These are phyloP conservation scores for Articulospora tetracladia DNA, from an alignment of 495 filamentous ascomycete species.

Conservation along the genomic window DNA sequence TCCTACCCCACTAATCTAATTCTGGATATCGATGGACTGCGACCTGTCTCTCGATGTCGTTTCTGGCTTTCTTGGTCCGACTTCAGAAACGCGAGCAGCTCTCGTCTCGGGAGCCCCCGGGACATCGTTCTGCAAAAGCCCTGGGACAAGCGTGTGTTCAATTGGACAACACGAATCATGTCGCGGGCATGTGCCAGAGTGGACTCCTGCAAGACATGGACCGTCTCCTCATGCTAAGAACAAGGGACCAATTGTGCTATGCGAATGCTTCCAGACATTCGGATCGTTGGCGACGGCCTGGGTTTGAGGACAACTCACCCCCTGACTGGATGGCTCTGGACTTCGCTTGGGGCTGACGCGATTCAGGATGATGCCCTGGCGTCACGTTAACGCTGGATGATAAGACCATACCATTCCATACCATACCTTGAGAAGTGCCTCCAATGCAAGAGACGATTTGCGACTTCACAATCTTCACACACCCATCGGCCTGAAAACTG, in stretches of 20 bases:
- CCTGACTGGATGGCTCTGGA: not conserved
- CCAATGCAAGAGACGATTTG: not conserved
- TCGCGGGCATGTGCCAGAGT: not conserved
- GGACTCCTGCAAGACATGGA: conserved; percentile 7
- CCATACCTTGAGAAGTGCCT: not conserved
- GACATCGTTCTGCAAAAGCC: not conserved
- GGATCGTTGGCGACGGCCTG: not conserved
- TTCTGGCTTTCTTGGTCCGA: not conserved
- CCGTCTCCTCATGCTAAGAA: not conserved
- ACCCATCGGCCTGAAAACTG: too few species aligned
- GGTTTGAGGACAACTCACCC: not conserved
- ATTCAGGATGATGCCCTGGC: not conserved
- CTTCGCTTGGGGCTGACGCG: not conserved
- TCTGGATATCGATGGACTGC: not conserved
- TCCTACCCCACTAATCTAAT: not conserved
- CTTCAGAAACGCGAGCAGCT: not conserved
- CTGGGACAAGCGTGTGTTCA: not conserved
- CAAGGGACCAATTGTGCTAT: not conserved
- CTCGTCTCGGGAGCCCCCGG: too few species aligned
- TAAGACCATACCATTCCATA: too few species aligned
- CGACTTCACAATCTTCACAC: not conserved
- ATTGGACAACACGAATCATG: conserved; percentile 6
- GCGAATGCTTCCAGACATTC: not conserved
- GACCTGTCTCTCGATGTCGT: not conserved
- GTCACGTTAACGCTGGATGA: not conserved